These are phyloP conservation scores for Penicillium sp. DNA, from an alignment of 2,329 filamentous ascomycete genomes.

Conservation along the genomic window DNA sequence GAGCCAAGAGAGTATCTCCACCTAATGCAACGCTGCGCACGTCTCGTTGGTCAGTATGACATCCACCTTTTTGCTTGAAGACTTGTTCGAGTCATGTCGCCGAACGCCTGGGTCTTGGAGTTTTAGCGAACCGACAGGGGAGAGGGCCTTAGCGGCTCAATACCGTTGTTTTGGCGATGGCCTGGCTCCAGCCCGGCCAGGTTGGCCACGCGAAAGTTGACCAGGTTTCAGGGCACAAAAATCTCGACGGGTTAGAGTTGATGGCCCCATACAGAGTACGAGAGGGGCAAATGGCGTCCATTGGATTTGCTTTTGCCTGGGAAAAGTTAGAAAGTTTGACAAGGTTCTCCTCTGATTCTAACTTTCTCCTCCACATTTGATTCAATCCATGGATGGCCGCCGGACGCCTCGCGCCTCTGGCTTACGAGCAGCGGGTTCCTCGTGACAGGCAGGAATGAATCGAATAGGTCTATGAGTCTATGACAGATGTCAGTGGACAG, in stretches of 20 bases:
- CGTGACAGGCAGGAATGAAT: neutral
- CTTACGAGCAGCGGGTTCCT: neutral
- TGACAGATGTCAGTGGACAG: neutral
- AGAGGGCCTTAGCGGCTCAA: conserved; percentile 4
- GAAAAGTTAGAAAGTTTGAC: neutral
- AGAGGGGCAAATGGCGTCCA: neutral
- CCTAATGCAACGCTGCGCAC: conserved; percentile 1
- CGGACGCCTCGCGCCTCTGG: neutral
- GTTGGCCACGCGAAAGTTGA: neutral
- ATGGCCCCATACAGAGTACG: neutral
- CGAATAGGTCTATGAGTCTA: neutral
- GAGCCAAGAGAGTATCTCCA: conserved; percentile 7
- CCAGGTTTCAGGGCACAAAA: neutral
- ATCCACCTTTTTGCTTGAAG: conserved; percentile 2
- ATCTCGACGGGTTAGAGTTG: neutral
- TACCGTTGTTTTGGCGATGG: too few relatives aligned
- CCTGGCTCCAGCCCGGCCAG: neutral
- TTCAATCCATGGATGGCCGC: neutral
- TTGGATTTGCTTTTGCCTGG: neutral
- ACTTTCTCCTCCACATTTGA: conserved; percentile 7
- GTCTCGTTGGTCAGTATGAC: conserved; percentile 7
- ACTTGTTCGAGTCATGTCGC: conserved; percentile 14
- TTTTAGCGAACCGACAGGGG: neutral
- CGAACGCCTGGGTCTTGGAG: conserved; percentile 9
- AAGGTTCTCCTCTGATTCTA: conserved; percentile 3